Evolutionary conservation across 2,329 filamentous ascomycete genomes (phyloP).

Genomic region (Ophiostoma montium): DNA sequence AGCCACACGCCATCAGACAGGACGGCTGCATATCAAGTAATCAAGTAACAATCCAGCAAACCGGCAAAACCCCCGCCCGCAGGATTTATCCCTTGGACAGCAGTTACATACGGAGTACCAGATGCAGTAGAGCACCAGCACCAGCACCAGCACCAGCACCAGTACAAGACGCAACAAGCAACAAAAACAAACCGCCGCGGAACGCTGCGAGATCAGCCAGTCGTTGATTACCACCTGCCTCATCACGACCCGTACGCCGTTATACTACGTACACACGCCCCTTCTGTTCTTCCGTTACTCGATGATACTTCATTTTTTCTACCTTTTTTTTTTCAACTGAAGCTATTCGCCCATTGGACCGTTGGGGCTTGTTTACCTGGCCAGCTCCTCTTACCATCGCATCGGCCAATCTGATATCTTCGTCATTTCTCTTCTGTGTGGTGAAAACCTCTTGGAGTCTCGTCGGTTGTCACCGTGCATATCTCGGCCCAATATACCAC

Average conservation of each 20-base stretch:
- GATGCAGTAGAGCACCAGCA: neutral
- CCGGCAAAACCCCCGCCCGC: no score
- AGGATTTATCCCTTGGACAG: no score
- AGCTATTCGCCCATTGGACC: conserved; percentile 8
- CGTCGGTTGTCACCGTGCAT: neutral
- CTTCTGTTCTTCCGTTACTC: neutral
- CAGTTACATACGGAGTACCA: neutral
- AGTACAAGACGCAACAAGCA: neutral
- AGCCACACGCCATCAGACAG: no score
- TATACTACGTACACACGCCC: conserved; percentile 11
- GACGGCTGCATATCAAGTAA: neutral
- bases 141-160: neutral
- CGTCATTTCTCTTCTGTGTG: neutral
- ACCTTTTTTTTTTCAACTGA: neutral
- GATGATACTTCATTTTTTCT: neutral
- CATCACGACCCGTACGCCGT: conserved; percentile 10
- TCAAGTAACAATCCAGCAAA: neutral
- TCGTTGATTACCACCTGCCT: neutral
- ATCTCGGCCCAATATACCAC: conserved; percentile 6
- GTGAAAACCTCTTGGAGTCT: neutral
- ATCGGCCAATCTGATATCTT: conserved; percentile 3
- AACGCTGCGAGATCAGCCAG: neutral
- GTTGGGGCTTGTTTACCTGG: conserved; percentile 6
- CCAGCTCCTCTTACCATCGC: conserved; percentile 5
- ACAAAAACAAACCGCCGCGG: neutral